Conservation (phyloP, 169 alveolate species). For the Plasmodium coatneyi region DNA sequence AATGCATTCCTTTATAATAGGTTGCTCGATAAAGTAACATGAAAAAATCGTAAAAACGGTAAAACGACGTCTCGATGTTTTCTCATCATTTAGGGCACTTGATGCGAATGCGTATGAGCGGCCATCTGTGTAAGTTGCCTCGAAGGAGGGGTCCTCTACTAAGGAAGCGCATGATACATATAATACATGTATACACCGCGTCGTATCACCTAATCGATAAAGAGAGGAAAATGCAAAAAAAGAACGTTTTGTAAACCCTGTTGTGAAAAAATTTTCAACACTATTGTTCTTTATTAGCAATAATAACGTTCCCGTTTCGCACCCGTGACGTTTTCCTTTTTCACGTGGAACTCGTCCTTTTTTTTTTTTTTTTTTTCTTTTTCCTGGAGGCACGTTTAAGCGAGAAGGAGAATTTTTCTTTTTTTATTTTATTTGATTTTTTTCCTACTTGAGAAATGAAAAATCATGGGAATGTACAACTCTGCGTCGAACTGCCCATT, state of each 20-base stretch:
- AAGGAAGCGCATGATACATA: background rate
- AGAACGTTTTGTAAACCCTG: background rate
- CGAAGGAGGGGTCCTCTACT: background rate
- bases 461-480: conserved; percentile 8
- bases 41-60: background rate
- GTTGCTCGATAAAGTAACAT: background rate
- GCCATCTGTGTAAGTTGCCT: background rate
- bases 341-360: background rate
- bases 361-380: background rate
- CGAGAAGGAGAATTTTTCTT: background rate
- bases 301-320: background rate
- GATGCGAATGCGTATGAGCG: background rate
- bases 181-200: background rate
- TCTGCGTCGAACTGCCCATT: background rate
- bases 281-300: background rate
- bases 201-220: background rate
- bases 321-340: conserved; percentile 1
- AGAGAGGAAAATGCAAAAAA: background rate
- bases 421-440: background rate
- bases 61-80: background rate
- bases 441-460: background rate
- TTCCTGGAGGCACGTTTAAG: background rate
- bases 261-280: background rate
- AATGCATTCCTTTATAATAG: background rate
- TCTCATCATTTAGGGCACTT: background rate